Evolutionary conservation across 2,329 filamentous ascomycete species (phyloP), one percentile per base, ranked within the genome.

Genomic region (Penicillium expansum): DNA sequence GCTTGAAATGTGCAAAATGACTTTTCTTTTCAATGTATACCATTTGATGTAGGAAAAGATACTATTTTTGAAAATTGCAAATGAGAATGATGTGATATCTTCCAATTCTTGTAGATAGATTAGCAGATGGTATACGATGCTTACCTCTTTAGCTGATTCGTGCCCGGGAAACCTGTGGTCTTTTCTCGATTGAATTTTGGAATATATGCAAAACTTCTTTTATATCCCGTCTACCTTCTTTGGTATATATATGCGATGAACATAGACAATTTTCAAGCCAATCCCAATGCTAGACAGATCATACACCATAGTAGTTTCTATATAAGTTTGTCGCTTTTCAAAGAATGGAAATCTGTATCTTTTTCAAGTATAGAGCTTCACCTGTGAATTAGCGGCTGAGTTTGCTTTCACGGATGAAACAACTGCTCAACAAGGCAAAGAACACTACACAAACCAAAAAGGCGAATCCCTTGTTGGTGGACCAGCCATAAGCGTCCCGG

Each of bases 401-500:
- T 56, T 76, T 80, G 71, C 78, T 85, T 73, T 88, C 86, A 57
- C 74, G 78, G 11, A 88, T 81, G 59, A 84, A 87, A 52, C 70
- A 67, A 29, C 71, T 72, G 53, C 70, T 71, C n/a, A 77, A 56
- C 48, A 75, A 59, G 33, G 82, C 79, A 45, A 82, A 80, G 41
- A 76, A 71, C 4, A 82, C 79, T n/a, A 85, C 67, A 3, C 67
- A 72, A 52, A 82, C 70, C 67, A 82, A 73, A 32, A 85, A 75
- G 2, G 66, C 74, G 65, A 85, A 81, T 0, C 82, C 81, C 27
- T 77, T 76, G 55, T 79, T 77, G 7, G 78, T 82, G 39, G 83
- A 80, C 64, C 75, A 76, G 41, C 85, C 83, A 71, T 92, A 93
- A 69, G 87, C 90, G 29, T 76, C 74, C 37, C 84, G 80, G 4